These are phyloP conservation scores for Shiraia bambusicola DNA, from an alignment of 2,329 filamentous ascomycete genomes.

Conservation along the genomic window DNA sequence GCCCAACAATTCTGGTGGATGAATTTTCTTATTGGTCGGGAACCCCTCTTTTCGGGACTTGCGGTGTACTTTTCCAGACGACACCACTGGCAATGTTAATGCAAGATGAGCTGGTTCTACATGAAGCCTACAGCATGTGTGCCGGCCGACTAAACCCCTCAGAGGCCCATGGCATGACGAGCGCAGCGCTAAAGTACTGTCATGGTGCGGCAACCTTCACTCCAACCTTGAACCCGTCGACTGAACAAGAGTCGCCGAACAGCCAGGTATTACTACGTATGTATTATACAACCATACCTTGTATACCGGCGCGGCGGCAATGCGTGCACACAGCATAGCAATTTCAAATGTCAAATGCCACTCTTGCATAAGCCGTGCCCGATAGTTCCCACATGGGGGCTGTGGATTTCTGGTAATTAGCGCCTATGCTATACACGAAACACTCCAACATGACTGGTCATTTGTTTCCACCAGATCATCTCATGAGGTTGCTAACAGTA, in stretches of 20 bases:
- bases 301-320: too few relatives aligned
- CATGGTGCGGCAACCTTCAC: too few relatives aligned
- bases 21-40: constrained; percentile 29
- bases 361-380: constrained; percentile 10
- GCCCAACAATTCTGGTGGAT: constrained; percentile 27
- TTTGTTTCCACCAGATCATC: constrained; percentile 4
- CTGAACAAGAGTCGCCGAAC: too few relatives aligned
- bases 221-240: too few relatives aligned
- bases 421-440: constrained; percentile 5
- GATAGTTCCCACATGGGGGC: constrained; percentile 16
- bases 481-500: constrained; percentile 2
- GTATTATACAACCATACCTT: too few relatives aligned
- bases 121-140: constrained; percentile 14
- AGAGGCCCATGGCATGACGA: neutral
- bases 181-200: too few relatives aligned
- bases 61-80: constrained; percentile 26
- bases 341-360: too few relatives aligned
- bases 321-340: too few relatives aligned
- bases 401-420: constrained; percentile 20
- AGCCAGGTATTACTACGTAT: too few relatives aligned
- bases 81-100: constrained; percentile 20
- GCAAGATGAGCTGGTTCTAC: constrained; percentile 36
- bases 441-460: constrained; percentile 4
- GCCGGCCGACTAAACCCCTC: constrained; percentile 5
- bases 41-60: constrained; percentile 29